Evolutionary conservation across 1,284 basidiomycete species (phyloP), one percentile per base, ranked within the genome.

Genomic region (Rhodotorula glutinis): DNA sequence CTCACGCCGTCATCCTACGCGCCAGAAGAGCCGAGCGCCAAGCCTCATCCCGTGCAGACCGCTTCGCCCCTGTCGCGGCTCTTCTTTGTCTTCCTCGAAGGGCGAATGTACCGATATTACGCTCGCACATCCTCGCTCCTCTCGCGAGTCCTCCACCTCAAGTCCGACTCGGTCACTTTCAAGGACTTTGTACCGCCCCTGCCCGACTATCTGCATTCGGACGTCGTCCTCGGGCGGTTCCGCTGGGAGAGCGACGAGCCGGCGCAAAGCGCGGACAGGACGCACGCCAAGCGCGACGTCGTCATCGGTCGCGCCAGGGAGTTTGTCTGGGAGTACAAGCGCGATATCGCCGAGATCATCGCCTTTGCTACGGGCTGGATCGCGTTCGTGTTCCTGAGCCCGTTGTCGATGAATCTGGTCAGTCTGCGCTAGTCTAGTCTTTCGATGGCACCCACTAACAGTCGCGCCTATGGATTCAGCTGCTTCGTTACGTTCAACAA

Each of bases 401-500:
- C 71, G 2, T 59, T 72, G 1, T 67, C 71, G 21, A 65, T 72
- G 68, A 72, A 72, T 40, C 53, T 72, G 2, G 60, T 67, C 1
- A 44, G 69, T 40, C 41, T 17, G 38, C 19, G 11, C 30, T 16
- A 8, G 29, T 40, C 44, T 49, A 19, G 19, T 30, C n/a, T 14
- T 41, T 16, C 23, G 19, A 21, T 29, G 7, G 43, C 14, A 4
- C 14, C 14, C 4, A 47, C 53, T 52, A 16, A 21, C 29, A 27
- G 1, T 2, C 3, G 3, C 11, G 1, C 25, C 0, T 27, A 0
- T 3, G 2, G 25, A 3, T 9, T 9, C 62, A 70, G 66, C 66
- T 72, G n/a, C 61, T 72, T 10, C 60, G 66, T 29, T 70, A 72
- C 62, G 62, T 72, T 25, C 71, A 72, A 52, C 56, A 63, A 2